A percentile compares a stretch with the other conserved stretches of the same genome.
phyloP scores from a whole-genome alignment of 2,329 filamentous ascomycete species.

The Colletotrichum sidae region DNA sequence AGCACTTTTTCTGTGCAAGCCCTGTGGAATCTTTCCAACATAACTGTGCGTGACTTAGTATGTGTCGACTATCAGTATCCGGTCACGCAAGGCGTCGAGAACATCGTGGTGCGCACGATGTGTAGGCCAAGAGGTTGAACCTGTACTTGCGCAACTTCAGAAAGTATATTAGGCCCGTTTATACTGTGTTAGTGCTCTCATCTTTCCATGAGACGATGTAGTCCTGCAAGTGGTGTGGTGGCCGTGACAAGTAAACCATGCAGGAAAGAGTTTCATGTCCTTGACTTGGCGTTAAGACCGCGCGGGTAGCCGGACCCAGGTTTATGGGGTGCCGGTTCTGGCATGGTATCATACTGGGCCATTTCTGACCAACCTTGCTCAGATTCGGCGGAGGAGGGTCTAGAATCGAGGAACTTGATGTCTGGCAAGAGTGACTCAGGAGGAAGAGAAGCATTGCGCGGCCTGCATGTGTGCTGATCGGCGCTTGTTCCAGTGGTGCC shows the following conservation, averaged over 20 bases:
- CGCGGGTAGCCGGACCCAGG: slow-evolving; percentile 22
- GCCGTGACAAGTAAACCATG: neutral
- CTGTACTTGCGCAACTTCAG: slow-evolving; percentile 17
- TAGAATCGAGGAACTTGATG: slow-evolving; percentile 7
- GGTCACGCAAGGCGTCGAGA: too few relatives aligned
- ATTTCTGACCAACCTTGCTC: slow-evolving; percentile 11
- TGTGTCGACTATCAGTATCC: neutral
- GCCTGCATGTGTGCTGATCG: slow-evolving; percentile 28
- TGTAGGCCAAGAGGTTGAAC: slow-evolving; percentile 5
- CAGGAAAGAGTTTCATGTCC: slow-evolving; percentile 34
- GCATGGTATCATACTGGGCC: slow-evolving; percentile 5
- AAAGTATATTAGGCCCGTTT: neutral
- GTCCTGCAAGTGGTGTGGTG: too few relatives aligned
- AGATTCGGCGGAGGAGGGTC: neutral
- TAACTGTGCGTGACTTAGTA: slow-evolving; percentile 7
- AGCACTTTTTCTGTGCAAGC: neutral
- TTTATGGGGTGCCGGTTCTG: slow-evolving; percentile 11
- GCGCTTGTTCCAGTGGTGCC: slow-evolving; percentile 22
- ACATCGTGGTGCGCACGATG: too few relatives aligned
- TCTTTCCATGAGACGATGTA: too few relatives aligned
- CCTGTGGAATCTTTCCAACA: neutral
- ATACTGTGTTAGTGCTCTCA: too few relatives aligned
- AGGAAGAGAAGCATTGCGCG: slow-evolving; percentile 29
- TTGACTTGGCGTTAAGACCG: slow-evolving; percentile 30
- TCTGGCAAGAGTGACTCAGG: neutral